phyloP scores from a whole-genome alignment of 116 monocot genomes.

The Zostera marina region DNA sequence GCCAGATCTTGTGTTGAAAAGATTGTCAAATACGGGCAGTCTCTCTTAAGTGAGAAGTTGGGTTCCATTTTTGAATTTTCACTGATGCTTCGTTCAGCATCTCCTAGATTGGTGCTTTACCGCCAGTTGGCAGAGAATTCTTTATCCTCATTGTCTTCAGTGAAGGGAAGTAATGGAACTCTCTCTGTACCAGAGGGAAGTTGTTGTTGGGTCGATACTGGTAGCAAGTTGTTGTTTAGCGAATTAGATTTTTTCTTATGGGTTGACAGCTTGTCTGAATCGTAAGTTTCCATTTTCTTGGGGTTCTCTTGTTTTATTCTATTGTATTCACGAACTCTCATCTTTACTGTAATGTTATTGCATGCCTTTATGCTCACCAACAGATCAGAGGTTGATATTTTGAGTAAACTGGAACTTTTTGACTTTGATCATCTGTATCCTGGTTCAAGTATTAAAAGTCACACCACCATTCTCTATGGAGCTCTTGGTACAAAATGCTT shows the following conservation, averaged over 20 bases:
- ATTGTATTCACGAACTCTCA: background rate
- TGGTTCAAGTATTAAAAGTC: conserved; percentile 20
- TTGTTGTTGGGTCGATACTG: conserved; percentile 93
- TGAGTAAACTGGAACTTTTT: conserved; percentile 54
- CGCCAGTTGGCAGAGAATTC: conserved; percentile 79
- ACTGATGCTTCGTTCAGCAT: conserved; percentile 70
- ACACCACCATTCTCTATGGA: conserved; percentile 65
- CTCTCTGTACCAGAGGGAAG: background rate
- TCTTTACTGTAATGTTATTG: background rate
- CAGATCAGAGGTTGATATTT: conserved; percentile 22
- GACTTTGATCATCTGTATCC: conserved; percentile 75
- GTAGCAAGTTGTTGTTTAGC: conserved; percentile 40
- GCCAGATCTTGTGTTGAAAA: conserved; percentile 57
- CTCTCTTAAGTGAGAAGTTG: conserved; percentile 48
- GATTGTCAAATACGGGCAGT: conserved; percentile 41
- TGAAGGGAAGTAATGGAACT: conserved; percentile 13
- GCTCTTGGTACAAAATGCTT: conserved; percentile 91
- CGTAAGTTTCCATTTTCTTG: conserved; percentile 24
- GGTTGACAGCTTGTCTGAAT: conserved; percentile 25
- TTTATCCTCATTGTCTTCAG: conserved; percentile 25
- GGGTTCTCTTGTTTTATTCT: background rate
- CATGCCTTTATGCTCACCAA: background rate
- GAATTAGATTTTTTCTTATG: conserved; percentile 39
- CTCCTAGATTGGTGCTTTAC: conserved; percentile 70
- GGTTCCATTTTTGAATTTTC: conserved; percentile 72